Base-by-base conservation (phyloP, 139 green algal genomes). In the Coelastrella sp. region DNA sequence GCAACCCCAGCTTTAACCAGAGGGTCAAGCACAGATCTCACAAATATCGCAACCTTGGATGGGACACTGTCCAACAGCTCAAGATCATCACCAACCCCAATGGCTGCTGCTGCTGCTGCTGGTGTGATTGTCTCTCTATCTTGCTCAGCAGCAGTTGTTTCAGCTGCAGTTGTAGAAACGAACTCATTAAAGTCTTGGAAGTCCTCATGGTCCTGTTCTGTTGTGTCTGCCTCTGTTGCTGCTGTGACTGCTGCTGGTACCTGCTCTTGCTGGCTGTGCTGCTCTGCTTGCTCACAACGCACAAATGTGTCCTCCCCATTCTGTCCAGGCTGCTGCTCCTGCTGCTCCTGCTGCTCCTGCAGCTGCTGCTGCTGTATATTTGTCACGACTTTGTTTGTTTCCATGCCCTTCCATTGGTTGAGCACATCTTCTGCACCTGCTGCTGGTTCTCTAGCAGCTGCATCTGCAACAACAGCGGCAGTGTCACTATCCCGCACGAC, bases 1-100 rank as follows among this genome's bases (percentile, higher is more conserved):
- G 77, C 32, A 2, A 85, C 43, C 23, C 21, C 40, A 32, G 79
- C 79, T 21, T 45, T 60, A 25, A 76, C 30, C 41, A 85, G 21
- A 1, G 79, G 79, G 27, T 85, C 79, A 30, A 85, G 63, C 40
- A 85, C 43, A 6, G 38, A 73, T 30, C 13, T 2, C 15, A 85
- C 63, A 66, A 85, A 85, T 6, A 37, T 59, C 5, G 9, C n/a
- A 38, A 85, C 79, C 7, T 50, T 45, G 53, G 53, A 64, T 27
- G 17, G 17, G 19, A 64, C 21, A 27, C 1, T 9, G 6, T 64
- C 53, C 19, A 43, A 60, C 40, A 62, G 23, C 25, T 78, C 41
- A 27, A 51, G 51, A 37, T 76, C 67, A 27, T 67, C 23, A 30
- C 19, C 13, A 30, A 48, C 19, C 27, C 1, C 1, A 13, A n/a